These are phyloP conservation scores for Myrmaecium sp. DNA, from an alignment of 2,329 filamentous ascomycete genomes.

Conservation along the genomic window DNA sequence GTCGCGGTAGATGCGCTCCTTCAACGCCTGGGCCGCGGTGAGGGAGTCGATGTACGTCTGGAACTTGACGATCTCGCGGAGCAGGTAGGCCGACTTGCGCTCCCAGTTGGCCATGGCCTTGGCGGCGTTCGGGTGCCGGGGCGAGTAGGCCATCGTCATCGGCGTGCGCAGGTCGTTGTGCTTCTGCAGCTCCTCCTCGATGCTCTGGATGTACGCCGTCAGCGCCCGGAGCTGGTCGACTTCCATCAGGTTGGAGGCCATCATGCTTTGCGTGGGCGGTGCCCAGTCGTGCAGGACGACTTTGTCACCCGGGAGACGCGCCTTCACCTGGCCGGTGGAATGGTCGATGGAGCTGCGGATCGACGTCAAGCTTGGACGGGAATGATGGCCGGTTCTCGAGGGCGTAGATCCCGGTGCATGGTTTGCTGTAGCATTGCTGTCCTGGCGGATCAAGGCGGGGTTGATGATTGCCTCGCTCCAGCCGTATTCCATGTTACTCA, in stretches of 20 bases:
- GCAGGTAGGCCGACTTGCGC: constrained; percentile 77
- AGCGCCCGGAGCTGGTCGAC: constrained; percentile 64
- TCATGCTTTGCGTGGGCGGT: constrained; percentile 79
- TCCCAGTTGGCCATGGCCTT: constrained; percentile 97
- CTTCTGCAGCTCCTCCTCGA: constrained; percentile 68
- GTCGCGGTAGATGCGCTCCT: constrained; percentile 48
- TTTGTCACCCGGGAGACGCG: constrained; percentile 68
- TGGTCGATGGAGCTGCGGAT: constrained; percentile 42
- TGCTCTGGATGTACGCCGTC: constrained; percentile 61
- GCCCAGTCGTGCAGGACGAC: constrained; percentile 75
- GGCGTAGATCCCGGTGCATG: constrained; percentile 25
- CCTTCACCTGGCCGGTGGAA: constrained; percentile 36
- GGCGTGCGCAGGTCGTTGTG: constrained; percentile 80
- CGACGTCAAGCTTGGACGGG: constrained; percentile 39
- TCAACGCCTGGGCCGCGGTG: constrained; percentile 50
- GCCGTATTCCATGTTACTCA: constrained; percentile 94
- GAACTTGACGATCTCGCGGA: constrained; percentile 93
- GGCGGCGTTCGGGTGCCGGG: constrained; percentile 59
- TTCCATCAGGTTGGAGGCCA: constrained; percentile 62
- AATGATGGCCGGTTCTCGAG: constrained; percentile 13
- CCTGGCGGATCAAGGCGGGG: constrained; percentile 21
- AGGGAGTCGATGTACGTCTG: constrained; percentile 84
- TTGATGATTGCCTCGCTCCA: constrained; percentile 78
- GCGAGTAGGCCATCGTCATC: constrained; percentile 80
- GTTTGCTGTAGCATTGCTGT: constrained; percentile 14